phyloP scores from a whole-genome alignment of 2,329 filamentous ascomycete genomes.

The Lachnellula arida region DNA sequence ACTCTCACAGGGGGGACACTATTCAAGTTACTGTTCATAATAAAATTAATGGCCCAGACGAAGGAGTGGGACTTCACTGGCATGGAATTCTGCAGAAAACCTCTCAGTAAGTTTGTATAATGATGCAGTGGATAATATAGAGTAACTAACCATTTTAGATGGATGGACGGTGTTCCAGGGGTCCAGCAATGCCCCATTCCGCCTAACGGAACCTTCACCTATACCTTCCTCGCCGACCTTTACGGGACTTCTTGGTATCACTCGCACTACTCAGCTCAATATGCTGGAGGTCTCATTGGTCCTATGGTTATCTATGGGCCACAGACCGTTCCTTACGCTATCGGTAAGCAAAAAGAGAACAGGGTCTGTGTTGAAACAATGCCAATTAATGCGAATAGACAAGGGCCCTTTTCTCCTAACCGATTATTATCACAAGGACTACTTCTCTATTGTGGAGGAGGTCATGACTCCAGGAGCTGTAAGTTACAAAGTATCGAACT shows the following conservation, averaged over 20 bases:
- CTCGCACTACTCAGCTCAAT: constrained; percentile 48
- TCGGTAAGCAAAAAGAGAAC: constrained; percentile 30
- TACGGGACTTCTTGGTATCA: constrained; percentile 56
- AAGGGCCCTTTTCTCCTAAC: constrained; percentile 44
- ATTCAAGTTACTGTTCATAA: constrained; percentile 66
- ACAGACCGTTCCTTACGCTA: constrained; percentile 51
- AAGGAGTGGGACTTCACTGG: constrained; percentile 38
- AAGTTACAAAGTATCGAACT: neutral
- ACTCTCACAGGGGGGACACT: constrained; percentile 27
- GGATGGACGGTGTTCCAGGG: constrained; percentile 39
- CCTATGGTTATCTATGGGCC: constrained; percentile 59
- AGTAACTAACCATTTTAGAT: constrained; percentile 17
- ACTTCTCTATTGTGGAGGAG: constrained; percentile 43
- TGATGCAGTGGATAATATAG: constrained; percentile 11
- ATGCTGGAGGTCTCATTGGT: constrained; percentile 52
- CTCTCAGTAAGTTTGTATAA: constrained; percentile 10
- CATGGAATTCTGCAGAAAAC: constrained; percentile 44
- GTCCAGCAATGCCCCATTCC: constrained; percentile 62
- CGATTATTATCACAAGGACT: constrained; percentile 39
- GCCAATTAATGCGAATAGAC: constrained; percentile 35
- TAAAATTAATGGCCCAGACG: constrained; percentile 45
- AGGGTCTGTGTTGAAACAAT: constrained; percentile 9
- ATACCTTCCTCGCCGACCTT: constrained; percentile 23
- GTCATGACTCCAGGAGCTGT: constrained; percentile 22
- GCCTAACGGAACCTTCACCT: constrained; percentile 34